phyloP scores from a whole-genome alignment of 2,329 filamentous ascomycete genomes.

The Whalleya microplaca region DNA sequence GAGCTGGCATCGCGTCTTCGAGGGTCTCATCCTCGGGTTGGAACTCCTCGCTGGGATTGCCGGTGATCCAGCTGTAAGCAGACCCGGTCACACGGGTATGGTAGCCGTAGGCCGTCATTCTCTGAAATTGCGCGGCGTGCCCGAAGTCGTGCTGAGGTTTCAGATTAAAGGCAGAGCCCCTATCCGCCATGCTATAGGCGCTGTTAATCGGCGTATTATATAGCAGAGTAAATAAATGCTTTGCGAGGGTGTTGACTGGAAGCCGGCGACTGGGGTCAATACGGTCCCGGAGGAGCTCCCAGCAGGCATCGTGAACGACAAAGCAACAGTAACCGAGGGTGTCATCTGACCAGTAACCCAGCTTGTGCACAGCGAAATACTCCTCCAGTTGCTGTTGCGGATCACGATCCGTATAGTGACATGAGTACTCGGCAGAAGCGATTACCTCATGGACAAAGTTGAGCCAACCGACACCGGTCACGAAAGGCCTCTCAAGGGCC shows the following conservation, averaged over 20 bases:
- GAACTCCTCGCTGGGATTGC: conserved; percentile 21
- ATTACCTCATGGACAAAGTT: conserved; percentile 12
- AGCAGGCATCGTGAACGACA: conserved; percentile 28
- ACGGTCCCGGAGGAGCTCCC: conserved; percentile 22
- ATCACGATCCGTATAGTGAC: conserved; percentile 6
- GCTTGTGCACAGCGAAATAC: conserved; percentile 4
- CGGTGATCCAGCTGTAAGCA: conserved; percentile 16
- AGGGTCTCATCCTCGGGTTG: conserved; percentile 14
- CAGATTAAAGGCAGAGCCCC: too few relatives aligned
- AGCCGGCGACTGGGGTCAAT: conserved; percentile 9
- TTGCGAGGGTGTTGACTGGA: conserved; percentile 10
- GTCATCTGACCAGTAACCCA: neutral
- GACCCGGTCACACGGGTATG: conserved; percentile 12
- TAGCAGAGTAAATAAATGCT: conserved; percentile 23
- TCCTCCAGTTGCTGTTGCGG: conserved; percentile 8
- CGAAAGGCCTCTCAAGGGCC: conserved; percentile 10
- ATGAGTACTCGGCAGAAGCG: conserved; percentile 6
- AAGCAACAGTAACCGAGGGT: conserved; percentile 24
- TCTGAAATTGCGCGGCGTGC: conserved; percentile 11
- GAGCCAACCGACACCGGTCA: conserved; percentile 27
- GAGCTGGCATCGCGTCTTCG: neutral
- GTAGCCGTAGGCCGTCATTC: conserved; percentile 2
- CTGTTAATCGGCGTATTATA: conserved; percentile 28
- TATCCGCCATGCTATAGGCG: too few relatives aligned
- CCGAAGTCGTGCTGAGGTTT: conserved; percentile 22